Evolutionary conservation across 2,329 filamentous ascomycete genomes (phyloP).

Genomic region (Colletotrichum navitas): DNA sequence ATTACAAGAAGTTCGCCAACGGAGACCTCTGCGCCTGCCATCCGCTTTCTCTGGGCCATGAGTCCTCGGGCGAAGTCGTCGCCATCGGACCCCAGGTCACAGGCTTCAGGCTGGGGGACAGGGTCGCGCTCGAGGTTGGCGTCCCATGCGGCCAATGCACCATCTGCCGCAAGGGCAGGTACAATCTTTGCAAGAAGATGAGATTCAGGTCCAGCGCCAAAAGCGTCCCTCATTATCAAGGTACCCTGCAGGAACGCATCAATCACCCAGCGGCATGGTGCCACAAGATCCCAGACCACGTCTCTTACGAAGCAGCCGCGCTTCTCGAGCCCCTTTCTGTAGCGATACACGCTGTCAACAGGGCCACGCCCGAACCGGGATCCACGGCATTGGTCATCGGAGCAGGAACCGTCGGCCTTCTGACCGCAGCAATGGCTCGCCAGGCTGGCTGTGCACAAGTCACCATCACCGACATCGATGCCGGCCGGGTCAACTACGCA

Average conservation of each 20-base stretch:
- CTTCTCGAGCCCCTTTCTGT: slow-evolving; percentile 73
- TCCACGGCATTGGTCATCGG: slow-evolving; percentile 74
- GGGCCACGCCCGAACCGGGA: slow-evolving; percentile 64
- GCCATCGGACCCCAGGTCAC: slow-evolving; percentile 65
- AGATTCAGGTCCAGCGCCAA: slow-evolving; percentile 73
- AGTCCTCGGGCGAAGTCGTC: slow-evolving; percentile 70
- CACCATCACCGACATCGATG: slow-evolving; percentile 71
- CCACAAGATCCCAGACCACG: slow-evolving; percentile 71
- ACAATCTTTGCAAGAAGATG: slow-evolving; percentile 73
- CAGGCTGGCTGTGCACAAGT: slow-evolving; percentile 71
- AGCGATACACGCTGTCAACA: slow-evolving; percentile 71
- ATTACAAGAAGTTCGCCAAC: slow-evolving; percentile 80
- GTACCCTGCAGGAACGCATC: slow-evolving; percentile 72
- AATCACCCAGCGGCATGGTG: slow-evolving; percentile 74
- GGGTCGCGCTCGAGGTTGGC: slow-evolving; percentile 70
- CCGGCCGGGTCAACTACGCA: slow-evolving; percentile 71
- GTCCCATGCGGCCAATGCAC: slow-evolving; percentile 66
- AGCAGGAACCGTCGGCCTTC: slow-evolving; percentile 72
- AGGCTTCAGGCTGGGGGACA: slow-evolving; percentile 67
- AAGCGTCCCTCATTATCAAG: slow-evolving; percentile 73
- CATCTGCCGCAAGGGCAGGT: slow-evolving; percentile 65
- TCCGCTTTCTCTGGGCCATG: slow-evolving; percentile 74
- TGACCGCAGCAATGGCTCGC: slow-evolving; percentile 73
- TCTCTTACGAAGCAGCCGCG: slow-evolving; percentile 71
- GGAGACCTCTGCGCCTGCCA: slow-evolving; percentile 76